Percentiles rank a stretch among this genome's conserved stretches.
Evolutionary conservation across 176 grass and related monocot species (phyloP).

Genomic region (Oryza nivara): DNA sequence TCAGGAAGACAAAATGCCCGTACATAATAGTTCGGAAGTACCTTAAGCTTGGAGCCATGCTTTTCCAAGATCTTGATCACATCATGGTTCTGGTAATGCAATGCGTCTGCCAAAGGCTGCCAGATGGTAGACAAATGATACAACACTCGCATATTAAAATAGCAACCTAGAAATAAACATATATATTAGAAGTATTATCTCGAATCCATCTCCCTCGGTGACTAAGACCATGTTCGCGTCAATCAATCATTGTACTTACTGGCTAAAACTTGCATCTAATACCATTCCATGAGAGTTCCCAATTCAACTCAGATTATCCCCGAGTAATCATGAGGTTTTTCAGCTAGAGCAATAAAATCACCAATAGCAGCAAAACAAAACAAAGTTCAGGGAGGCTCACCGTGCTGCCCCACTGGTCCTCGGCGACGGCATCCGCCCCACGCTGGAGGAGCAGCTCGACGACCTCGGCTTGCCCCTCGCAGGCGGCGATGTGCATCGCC

Average conservation of each 20-base stretch:
- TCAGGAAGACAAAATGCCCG: conserved; percentile 24
- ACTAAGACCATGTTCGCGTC: neutral
- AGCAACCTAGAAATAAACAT: conserved; percentile 24
- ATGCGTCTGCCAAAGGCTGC: conserved; percentile 97
- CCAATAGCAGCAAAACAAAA: neutral
- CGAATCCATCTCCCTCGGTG: neutral
- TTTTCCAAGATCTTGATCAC: conserved; percentile 94
- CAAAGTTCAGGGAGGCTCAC: conserved; percentile 39
- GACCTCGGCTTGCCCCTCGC: conserved; percentile 72
- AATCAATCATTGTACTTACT: neutral
- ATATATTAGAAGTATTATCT: neutral
- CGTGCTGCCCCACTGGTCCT: conserved; percentile 93
- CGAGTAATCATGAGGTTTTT: neutral
- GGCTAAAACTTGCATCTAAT: neutral
- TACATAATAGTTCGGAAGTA: conserved; percentile 30
- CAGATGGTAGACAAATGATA: conserved; percentile 34
- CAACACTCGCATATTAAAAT: conserved; percentile 29
- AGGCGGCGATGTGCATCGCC: conserved; percentile 86
- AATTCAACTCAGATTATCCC: neutral
- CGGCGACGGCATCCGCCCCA: conserved; percentile 60
- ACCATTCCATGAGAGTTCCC: neutral
- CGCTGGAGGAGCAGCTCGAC: conserved; percentile 62
- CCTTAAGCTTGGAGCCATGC: conserved; percentile 75
- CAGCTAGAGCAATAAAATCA: neutral
- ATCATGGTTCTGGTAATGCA: conserved; percentile 91